Evolutionary conservation across 2,329 filamentous ascomycete genomes (phyloP).

Genomic region (Gnomoniopsis sp.): DNA sequence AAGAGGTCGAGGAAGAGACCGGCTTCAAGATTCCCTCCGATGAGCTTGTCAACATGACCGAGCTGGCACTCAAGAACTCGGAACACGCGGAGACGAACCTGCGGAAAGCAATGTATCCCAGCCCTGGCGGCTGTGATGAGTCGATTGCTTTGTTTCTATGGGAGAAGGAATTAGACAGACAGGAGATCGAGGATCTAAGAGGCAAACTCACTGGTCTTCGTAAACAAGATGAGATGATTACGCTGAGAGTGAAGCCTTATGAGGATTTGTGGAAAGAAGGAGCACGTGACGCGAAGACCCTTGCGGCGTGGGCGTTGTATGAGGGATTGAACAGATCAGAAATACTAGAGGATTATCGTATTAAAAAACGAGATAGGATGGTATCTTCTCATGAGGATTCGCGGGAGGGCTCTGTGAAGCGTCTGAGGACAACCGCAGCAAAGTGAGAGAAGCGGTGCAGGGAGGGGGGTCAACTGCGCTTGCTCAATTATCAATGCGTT

Average conservation of each 20-base stretch:
- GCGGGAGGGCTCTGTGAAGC: too few species aligned
- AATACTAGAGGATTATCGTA: too few species aligned
- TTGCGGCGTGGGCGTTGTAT: constrained; percentile 58
- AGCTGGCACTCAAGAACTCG: constrained; percentile 36
- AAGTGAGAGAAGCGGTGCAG: too few species aligned
- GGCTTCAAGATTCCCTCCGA: constrained; percentile 47
- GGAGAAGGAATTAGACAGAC: constrained; percentile 48
- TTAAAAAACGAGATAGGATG: too few species aligned
- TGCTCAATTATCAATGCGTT: too few species aligned
- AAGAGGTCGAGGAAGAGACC: constrained; percentile 59
- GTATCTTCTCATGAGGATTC: too few species aligned
- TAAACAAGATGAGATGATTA: constrained; percentile 58
- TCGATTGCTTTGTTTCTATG: constrained; percentile 57
- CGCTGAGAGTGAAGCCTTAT: constrained; percentile 54
- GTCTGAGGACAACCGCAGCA: too few species aligned
- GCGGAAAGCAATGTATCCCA: constrained; percentile 51
- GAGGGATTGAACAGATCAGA: constrained; percentile 34
- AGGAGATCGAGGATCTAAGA: constrained; percentile 50
- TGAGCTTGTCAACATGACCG: constrained; percentile 48
- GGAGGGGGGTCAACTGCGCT: too few species aligned
- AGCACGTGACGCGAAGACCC: constrained; percentile 55
- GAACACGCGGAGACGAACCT: constrained; percentile 35
- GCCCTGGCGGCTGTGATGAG: constrained; percentile 59
- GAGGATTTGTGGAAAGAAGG: constrained; percentile 56
- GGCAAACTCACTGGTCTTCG: constrained; percentile 57